Evolutionary conservation across 2,329 filamentous ascomycete species (phyloP), one percentile per base, ranked within the genome.

Genomic region (Colletotrichum orbiculare): DNA sequence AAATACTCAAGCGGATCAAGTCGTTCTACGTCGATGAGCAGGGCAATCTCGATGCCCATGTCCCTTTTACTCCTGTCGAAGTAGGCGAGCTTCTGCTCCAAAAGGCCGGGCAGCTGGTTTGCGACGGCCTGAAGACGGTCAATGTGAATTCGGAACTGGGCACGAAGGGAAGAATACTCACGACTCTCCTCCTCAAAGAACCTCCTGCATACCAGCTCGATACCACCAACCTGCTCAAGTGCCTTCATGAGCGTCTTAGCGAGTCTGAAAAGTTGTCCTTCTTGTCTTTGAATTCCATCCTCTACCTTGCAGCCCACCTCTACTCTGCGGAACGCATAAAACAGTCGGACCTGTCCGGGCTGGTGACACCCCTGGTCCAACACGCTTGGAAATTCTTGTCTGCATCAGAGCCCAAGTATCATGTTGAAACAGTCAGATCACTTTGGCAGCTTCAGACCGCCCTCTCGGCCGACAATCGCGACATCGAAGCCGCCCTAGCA

Each of bases 341-440:
- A 8, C 69, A 75, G 6, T 71, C 77, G n/a, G 83, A 88, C 33
- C 73, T 90, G 54, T 90, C 83, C 60, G 83, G 80, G 60, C 78
- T 97, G 8, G 86, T 95, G 6, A 83, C 87, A 17, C 83, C 87
- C 35, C 79, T 98, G 25, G 89, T 96, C 13, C 82, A 82, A 2
- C 86, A 90, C 60, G 84, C 95, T 0, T 99, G 96, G 96, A 77
- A 81, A 6, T 93, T 92, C 72, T 79, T 99, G 43, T 92, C 93
- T 0, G 90, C 92, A n/a, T 84, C 89, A 11, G 89, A 90, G 67
- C 94, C 94, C 0, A 97, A 97, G 73, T 96, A 95, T 70, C 96
- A 98, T 73, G 94, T 99, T 38, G 96, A 99, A 79, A 90, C 94
- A 15, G 92, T 96, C 8, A 89, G 92, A 62, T 91, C 89, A 70